phyloP scores from a whole-genome alignment of 2,329 filamentous ascomycete species.

The Blastomyces parvus region DNA sequence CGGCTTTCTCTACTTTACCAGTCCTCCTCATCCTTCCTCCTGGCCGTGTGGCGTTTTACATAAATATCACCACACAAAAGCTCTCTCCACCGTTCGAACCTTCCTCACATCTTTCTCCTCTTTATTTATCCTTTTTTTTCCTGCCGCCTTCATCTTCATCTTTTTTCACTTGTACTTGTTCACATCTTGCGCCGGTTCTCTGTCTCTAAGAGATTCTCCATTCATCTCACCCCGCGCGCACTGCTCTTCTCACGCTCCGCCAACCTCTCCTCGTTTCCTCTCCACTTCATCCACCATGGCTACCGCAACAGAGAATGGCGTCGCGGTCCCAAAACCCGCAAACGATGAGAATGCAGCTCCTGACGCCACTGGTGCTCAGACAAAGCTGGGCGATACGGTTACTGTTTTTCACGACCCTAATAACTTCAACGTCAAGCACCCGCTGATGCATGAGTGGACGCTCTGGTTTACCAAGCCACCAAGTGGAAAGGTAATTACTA shows the following conservation, averaged over 20 bases:
- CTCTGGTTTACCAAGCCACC: slow-evolving; percentile 99
- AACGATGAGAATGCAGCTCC: slow-evolving; percentile 49
- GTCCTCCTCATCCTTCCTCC: not conserved
- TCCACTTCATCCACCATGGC: slow-evolving; percentile 24
- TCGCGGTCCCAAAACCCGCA: slow-evolving; percentile 25
- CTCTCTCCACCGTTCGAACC: not conserved
- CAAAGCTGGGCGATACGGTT: slow-evolving; percentile 53
- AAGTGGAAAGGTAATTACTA: slow-evolving; percentile 67
- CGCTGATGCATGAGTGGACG: slow-evolving; percentile 94
- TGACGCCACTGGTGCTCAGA: slow-evolving; percentile 35
- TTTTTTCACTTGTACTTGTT: not conserved
- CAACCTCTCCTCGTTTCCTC: not conserved
- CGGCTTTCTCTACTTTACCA: not conserved
- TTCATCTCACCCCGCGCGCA: not conserved
- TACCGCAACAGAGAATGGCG: slow-evolving; percentile 30
- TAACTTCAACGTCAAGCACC: slow-evolving; percentile 99
- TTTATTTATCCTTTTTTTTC: not conserved
- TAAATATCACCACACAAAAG: not conserved
- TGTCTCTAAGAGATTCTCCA: not conserved
- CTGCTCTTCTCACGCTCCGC: not conserved
- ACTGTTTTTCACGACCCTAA: slow-evolving; percentile 98
- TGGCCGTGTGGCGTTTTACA: not conserved
- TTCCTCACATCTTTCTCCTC: slow-evolving; percentile 2
- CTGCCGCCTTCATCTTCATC: not conserved
- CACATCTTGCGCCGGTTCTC: not conserved